These are phyloP conservation scores for Monosporascus sp. DNA, from an alignment of 2,329 filamentous ascomycete genomes.

Conservation along the genomic window DNA sequence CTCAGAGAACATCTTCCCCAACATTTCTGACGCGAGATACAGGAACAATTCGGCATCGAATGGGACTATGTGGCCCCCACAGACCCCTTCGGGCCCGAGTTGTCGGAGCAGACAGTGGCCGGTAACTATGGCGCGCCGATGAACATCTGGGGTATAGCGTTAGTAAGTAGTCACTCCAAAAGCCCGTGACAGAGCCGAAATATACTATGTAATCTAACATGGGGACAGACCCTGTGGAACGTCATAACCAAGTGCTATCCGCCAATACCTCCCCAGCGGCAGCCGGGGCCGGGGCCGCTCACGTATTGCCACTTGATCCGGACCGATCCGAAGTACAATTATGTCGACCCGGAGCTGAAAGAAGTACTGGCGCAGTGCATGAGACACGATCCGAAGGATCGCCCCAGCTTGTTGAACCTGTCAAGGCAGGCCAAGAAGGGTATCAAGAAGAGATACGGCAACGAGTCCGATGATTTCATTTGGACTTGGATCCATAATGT, in stretches of 20 bases:
- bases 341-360: conserved; percentile 10
- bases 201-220: conserved; percentile 1
- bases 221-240: conserved; percentile 15
- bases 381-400: conserved; percentile 8
- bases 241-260: conserved; percentile 9
- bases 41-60: conserved; percentile 19
- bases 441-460: conserved; percentile 2
- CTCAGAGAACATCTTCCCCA: no score
- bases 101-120: conserved; percentile 12
- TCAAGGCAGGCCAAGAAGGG: conserved; percentile 1
- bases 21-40: no score
- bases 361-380: conserved; percentile 13
- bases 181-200: background rate
- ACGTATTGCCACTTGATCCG: conserved; percentile 8
- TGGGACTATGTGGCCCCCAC: conserved; percentile 12
- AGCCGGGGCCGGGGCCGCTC: background rate
- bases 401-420: conserved; percentile 6
- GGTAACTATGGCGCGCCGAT: conserved; percentile 14
- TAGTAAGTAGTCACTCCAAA: conserved; percentile 7
- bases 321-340: background rate
- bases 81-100: conserved; percentile 5
- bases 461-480: conserved; percentile 10
- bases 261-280: conserved; percentile 2
- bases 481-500: conserved; percentile 4
- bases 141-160: conserved; percentile 17